A percentile compares a stretch with the other conserved stretches of the same genome.
phyloP scores from a whole-genome alignment of 371 early-diverging fungal genomes.

The Syncephalastrum racemosum region DNA sequence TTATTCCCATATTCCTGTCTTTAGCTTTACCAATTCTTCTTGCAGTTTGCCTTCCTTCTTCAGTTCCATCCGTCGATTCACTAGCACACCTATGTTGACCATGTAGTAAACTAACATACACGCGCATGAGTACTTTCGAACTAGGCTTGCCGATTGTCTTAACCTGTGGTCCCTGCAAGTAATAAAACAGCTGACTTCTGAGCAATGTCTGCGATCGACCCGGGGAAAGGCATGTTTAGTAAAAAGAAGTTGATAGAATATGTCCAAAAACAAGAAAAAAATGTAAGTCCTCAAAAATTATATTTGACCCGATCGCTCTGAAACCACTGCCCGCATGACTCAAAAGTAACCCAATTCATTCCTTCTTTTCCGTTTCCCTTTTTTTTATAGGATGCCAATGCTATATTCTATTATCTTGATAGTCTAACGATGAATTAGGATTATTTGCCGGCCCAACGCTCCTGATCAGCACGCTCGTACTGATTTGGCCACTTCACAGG shows the following conservation, averaged over 20 bases:
- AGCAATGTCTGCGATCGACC: conserved; percentile 47
- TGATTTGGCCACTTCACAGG: conserved; percentile 65
- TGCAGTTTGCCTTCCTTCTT: conserved; percentile 50
- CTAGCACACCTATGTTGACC: conserved; percentile 74
- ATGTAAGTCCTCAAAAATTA: conserved; percentile 1
- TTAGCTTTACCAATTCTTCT: conserved; percentile 43
- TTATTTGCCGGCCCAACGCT: conserved; percentile 16
- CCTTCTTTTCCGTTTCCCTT: too few relatives aligned
- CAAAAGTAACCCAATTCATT: too few relatives aligned
- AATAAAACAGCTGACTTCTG: conserved; percentile 50
- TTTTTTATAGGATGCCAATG: too few relatives aligned
- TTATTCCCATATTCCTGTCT: not conserved
- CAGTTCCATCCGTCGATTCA: conserved; percentile 52
- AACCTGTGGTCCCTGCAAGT: conserved; percentile 51
- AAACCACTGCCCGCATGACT: too few relatives aligned
- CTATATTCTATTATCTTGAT: too few relatives aligned
- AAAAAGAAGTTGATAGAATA: conserved; percentile 5
- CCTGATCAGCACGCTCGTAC: conserved; percentile 50
- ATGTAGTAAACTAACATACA: conserved; percentile 69
- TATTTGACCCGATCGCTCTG: not conserved
- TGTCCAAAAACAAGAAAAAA: not conserved
- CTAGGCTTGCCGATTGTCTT: not conserved
- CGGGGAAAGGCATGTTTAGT: conserved; percentile 30
- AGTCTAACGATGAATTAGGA: too few relatives aligned
- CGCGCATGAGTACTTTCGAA: not conserved